Base-by-base conservation (phyloP, 441 rosid genomes). In the Manihot esculenta region DNA sequence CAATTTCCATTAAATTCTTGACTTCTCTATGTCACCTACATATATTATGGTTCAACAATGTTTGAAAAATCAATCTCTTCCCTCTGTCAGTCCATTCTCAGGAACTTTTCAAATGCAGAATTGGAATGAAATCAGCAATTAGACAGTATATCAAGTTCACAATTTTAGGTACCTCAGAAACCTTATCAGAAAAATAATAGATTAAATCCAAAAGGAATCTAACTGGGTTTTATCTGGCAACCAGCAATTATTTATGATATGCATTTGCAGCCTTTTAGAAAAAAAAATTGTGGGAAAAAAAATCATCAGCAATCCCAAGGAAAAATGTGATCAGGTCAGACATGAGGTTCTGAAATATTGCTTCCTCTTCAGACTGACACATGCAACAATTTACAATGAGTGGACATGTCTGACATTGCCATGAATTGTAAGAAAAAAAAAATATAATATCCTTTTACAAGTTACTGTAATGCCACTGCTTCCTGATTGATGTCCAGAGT, bases 231-330 rank as follows among this genome's bases (percentile, higher is more conserved):
- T 11, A 23, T 55, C n/a, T 54, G 9, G 57, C 17, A 26, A 56
- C 11, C 7, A 11, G 33, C 17, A 56, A 56, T 56, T 56, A 26
- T 24, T 56, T 57, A 17, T 13, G 4, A 55, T 23, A 56, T 35
- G 17, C 20, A 58, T 18, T 26, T 21, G 58, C 58, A 60, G 58
- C 35, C 47, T 49, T 33, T 17, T 35, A 48, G 66, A 49, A 14
- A 15, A 14, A 15, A 9, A 33, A 15, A 41, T 64, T 64, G 55
- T 15, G 68, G 15, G 17, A 23, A 47, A 8, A 33, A n/a, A 53
- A 23, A 17, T 30, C 54, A n/a, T 70, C 73, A 64, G 70, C 78
- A 47, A 75, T 75, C 78, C 74, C 74, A 17, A 75, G 33, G 63
- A 62, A 30, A 5, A 38, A 51, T 50, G 18, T 45, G 23, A 30